Conservation (phyloP, 164 flowering plant genomes). For the Houttuynia cordata region DNA sequence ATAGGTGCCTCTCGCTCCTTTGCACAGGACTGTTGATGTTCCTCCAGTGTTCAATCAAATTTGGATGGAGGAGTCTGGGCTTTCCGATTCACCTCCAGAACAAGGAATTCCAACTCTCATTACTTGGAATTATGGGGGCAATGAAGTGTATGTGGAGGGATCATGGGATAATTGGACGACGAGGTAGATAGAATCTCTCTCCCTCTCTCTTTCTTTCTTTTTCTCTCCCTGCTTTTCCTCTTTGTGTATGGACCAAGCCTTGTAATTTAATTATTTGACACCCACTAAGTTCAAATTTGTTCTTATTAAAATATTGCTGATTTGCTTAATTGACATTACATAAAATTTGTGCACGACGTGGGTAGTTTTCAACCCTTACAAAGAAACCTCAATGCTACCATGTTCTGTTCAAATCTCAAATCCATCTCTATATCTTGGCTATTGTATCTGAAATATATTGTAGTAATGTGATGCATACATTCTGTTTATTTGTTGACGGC, state of each 20-base stretch:
- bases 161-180: slow-evolving; percentile 92
- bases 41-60: slow-evolving; percentile 25
- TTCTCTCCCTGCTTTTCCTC: background rate
- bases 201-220: background rate
- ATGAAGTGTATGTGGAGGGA: slow-evolving; percentile 72
- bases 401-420: too few relatives aligned
- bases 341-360: too few relatives aligned
- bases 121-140: slow-evolving; percentile 79
- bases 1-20: slow-evolving; percentile 68
- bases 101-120: slow-evolving; percentile 67
- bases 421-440: too few relatives aligned
- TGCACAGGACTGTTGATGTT: slow-evolving; percentile 37
- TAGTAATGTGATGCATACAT: too few relatives aligned
- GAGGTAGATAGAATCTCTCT: slow-evolving; percentile 25
- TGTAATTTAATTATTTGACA: too few relatives aligned
- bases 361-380: too few relatives aligned
- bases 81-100: slow-evolving; percentile 31
- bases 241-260: too few relatives aligned
- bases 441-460: too few relatives aligned
- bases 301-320: too few relatives aligned
- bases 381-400: too few relatives aligned
- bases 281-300: too few relatives aligned
- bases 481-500: background rate
- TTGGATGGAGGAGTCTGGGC: slow-evolving; percentile 35
- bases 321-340: too few relatives aligned